Evolutionary conservation across 2,329 filamentous ascomycete genomes (phyloP), one percentile per base, ranked within the genome.

Genomic region (Pyricularia sp.): DNA sequence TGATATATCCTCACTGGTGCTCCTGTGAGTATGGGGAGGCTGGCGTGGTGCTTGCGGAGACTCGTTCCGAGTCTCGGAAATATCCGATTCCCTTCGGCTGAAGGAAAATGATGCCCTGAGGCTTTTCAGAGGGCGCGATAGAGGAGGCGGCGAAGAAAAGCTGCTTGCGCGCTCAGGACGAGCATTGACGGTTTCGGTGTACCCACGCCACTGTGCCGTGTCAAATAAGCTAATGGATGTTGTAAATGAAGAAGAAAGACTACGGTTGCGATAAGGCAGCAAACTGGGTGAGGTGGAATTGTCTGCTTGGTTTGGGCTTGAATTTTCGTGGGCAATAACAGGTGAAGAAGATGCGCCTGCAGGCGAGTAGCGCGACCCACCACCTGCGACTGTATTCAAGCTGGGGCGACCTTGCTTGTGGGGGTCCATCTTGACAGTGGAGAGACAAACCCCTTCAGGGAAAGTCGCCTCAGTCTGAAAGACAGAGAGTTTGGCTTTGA

Each of bases 121-220:
- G 68, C 78, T 79, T 70, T 77, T 81, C 69, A 83, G 73, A 14
- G 82, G 78, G 71, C 77, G 76, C 28, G 79, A 74, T 23, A 79
- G 75, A 33, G 84, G 82, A 69, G 87, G 84, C 58, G 88, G 87
- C 85, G 91, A 89, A 72, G 86, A 90, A 70, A 90, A 63, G 59
- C 59, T 82, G 76, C 83, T 89, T 69, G 88, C 83, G 74, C 84
- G 83, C 69, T 88, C 86, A 71, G 85, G 83, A 76, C 86, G 83
- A 71, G 82, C 81, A 69, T 84, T 83, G 70, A 84, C 85, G 33
- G 84, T 63, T 26, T 63, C 59, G 26, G 25, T 63, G 59, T 63
- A 26, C 12, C 12, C 30, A 28, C 26, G 59, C 59, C 59, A 63
- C 14, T 26, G 59, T 28, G 59, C 78, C 70, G 76, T 72, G 69